phyloP scores from a whole-genome alignment of 306 rosid genomes.

The Prunus campanulata region DNA sequence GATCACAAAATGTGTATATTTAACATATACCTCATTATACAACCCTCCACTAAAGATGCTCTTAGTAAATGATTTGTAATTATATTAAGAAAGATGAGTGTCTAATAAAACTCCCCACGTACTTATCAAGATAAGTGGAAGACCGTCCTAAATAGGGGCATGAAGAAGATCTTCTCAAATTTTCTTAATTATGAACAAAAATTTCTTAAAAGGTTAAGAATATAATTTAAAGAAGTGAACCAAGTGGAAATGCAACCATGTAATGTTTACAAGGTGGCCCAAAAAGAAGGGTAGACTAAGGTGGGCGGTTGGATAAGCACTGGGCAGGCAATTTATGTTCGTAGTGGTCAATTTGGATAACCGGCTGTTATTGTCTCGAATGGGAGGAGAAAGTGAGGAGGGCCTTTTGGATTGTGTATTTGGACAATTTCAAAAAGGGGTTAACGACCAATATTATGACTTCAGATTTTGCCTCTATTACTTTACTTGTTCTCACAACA shows the following conservation, averaged over 20 bases:
- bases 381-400: too few species aligned
- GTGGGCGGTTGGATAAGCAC: neutral
- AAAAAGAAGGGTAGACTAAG: too few species aligned
- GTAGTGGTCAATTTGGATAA: neutral
- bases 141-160: neutral
- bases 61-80: too few species aligned
- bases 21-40: too few species aligned
- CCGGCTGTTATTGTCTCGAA: neutral
- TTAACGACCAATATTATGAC: neutral
- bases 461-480: too few species aligned
- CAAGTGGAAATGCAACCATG: neutral
- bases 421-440: neutral
- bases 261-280: neutral
- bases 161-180: neutral
- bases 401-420: neutral
- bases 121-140: neutral
- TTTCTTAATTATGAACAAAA: neutral
- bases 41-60: too few species aligned
- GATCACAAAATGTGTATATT: too few species aligned
- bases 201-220: neutral
- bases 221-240: neutral
- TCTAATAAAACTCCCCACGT: too few species aligned
- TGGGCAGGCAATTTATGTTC: neutral
- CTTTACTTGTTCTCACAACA: neutral
- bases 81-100: too few species aligned